Base-by-base conservation (phyloP, 2,329 filamentous ascomycete genomes). In the Calonectria henricotiae region DNA sequence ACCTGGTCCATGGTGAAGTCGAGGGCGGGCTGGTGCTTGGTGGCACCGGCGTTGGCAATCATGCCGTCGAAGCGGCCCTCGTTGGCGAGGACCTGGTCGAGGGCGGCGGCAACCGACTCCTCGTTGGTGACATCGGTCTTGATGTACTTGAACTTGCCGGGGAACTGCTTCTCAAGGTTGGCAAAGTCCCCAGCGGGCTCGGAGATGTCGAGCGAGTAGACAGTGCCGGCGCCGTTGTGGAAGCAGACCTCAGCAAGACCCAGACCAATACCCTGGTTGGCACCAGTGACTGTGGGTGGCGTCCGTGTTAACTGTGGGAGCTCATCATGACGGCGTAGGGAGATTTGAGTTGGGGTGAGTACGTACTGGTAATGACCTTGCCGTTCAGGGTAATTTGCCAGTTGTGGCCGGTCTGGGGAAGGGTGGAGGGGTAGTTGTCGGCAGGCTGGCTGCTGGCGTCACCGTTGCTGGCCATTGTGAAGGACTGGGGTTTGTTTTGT, bases 1-100 rank as follows among this genome's bases (percentile, higher is more conserved):
- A 78, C 63, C 65, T 78, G 72, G 3, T 73, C 76, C n/a, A 70
- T 67, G 23, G 67, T 72, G 54, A 78, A 88, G 27, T 88, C 85
- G 6, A 88, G 77, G 0, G 86, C 86, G 2, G 86, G 77, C 74
- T 88, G 87, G 72, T 88, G 86, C 73, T 87, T 86, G 13, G 86
- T 88, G 15, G 83, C 78, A 15, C 86, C 86, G 0, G 86, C 86
- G 69, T 88, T 88, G 27, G 82, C 83, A 3, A 88, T 85, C 79
- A 89, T 85, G 67, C 85, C 85, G 74, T 86, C 82, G 69, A 85
- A 80, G 41, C 81, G 79, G 35, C 84, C 83, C n/a, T 78, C 76
- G 49, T 78, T 75, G 30, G 77, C 77, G 6, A 84, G 79, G 44
- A 86, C 79, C 65, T 79, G 74, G 49, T 86, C 82, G 32, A 87